These are phyloP conservation scores for Exophiala sp. DNA, from an alignment of 2,329 filamentous ascomycete genomes.

Conservation along the genomic window DNA sequence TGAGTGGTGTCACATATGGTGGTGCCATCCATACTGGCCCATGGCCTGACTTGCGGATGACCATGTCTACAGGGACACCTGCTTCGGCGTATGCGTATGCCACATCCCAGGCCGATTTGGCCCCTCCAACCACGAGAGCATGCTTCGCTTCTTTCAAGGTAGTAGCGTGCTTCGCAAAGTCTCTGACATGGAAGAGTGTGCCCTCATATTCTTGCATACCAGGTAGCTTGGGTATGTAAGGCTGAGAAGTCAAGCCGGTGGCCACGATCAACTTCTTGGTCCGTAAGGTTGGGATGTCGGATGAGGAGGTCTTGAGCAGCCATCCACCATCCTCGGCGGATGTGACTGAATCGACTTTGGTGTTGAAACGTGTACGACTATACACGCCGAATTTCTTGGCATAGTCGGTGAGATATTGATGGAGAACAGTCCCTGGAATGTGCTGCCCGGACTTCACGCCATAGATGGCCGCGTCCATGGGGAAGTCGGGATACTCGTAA, in stretches of 20 bases:
- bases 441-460: slow-evolving; percentile 48
- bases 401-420: slow-evolving; percentile 54
- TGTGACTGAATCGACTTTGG: slow-evolving; percentile 47
- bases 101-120: slow-evolving; percentile 59
- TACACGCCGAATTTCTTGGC: slow-evolving; percentile 49
- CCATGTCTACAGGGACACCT: slow-evolving; percentile 51
- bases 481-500: slow-evolving; percentile 68
- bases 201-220: slow-evolving; percentile 48
- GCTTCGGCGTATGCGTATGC: slow-evolving; percentile 53
- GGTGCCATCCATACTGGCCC: slow-evolving; percentile 56
- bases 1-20: slow-evolving; percentile 60
- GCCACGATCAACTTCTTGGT: slow-evolving; percentile 54
- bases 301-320: slow-evolving; percentile 29
- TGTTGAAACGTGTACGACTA: slow-evolving; percentile 46
- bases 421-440: slow-evolving; percentile 52
- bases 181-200: slow-evolving; percentile 53
- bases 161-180: slow-evolving; percentile 43
- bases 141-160: slow-evolving; percentile 35
- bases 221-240: slow-evolving; percentile 49
- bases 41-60: slow-evolving; percentile 54
- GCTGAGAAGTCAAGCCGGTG: slow-evolving; percentile 55
- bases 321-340: slow-evolving; percentile 38
- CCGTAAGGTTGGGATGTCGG: slow-evolving; percentile 24
- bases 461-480: slow-evolving; percentile 55
- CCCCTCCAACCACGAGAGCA: slow-evolving; percentile 53